Evolutionary conservation across 139 green algal genomes (phyloP).

Genomic region (Tetraselmis striata): DNA sequence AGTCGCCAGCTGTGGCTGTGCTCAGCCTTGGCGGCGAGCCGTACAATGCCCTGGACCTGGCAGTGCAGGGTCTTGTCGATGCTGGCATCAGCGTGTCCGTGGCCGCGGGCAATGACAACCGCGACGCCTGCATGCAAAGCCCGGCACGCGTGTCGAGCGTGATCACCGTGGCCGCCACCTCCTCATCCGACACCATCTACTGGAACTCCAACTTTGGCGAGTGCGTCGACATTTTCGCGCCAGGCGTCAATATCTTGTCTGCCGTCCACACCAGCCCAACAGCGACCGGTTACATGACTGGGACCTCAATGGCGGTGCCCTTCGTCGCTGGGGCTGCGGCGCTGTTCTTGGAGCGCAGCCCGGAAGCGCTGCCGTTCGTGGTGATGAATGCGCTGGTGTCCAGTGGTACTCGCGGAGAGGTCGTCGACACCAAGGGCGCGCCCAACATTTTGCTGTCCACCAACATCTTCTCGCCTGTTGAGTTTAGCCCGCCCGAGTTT

Average conservation of each 20-base stretch:
- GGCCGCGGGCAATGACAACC: constrained; percentile 44
- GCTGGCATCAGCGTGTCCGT: constrained; percentile 40
- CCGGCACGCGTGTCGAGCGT: constrained; percentile 31
- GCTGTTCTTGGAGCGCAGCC: constrained; percentile 49
- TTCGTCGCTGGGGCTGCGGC: constrained; percentile 58
- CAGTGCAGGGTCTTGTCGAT: background rate
- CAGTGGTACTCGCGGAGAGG: background rate
- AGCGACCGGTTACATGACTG: constrained; percentile 34
- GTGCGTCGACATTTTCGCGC: constrained; percentile 59
- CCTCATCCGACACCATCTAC: constrained; percentile 27
- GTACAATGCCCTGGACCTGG: background rate
- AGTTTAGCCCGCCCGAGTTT: background rate
- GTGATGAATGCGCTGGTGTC: constrained; percentile 3
- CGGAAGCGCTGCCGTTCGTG: constrained; percentile 19
- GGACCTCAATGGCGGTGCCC: constrained; percentile 53
- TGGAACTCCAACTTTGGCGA: constrained; percentile 43
- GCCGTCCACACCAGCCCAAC: constrained; percentile 25
- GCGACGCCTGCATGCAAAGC: constrained; percentile 47
- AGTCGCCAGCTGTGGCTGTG: constrained; percentile 6
- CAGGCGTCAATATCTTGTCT: constrained; percentile 40
- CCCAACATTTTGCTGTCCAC: background rate
- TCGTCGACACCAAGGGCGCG: background rate
- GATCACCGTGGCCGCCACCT: constrained; percentile 33
- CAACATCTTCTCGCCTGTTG: background rate
- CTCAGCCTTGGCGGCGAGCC: background rate